Evolutionary conservation across 1,139 yeast genomes (phyloP).

Genomic region (Scheffersomyces cryptocercus): DNA sequence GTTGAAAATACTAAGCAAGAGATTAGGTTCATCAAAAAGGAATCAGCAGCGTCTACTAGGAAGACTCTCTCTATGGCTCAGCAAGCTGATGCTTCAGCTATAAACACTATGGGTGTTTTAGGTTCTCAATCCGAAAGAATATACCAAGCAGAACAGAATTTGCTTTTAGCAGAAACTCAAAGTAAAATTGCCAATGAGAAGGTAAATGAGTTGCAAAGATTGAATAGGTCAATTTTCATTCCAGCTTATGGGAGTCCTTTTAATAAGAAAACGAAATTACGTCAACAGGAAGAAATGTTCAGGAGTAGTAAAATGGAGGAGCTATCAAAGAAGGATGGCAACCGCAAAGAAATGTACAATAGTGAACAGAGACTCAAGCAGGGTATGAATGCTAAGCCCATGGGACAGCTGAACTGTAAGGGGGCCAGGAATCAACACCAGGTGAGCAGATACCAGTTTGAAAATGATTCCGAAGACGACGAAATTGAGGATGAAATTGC

Average conservation of each 20-base stretch:
- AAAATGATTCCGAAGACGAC: constrained; percentile 58
- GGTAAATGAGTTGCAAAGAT: constrained; percentile 75
- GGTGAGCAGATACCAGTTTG: constrained; percentile 52
- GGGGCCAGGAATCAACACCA: constrained; percentile 49
- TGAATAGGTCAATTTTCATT: constrained; percentile 80
- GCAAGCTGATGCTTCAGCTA: constrained; percentile 89
- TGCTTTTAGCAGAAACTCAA: constrained; percentile 79
- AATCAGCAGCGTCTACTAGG: constrained; percentile 81
- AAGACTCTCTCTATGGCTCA: constrained; percentile 86
- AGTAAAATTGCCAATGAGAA: constrained; percentile 82
- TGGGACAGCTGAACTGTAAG: constrained; percentile 48
- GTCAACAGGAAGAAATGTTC: constrained; percentile 72
- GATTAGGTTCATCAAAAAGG: constrained; percentile 82
- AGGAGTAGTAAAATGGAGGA: constrained; percentile 65
- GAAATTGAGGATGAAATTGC: constrained; percentile 60
- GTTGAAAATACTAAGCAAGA: constrained; percentile 86
- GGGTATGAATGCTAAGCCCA: constrained; percentile 43
- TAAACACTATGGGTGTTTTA: constrained; percentile 85
- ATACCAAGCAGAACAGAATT: constrained; percentile 74
- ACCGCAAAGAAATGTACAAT: constrained; percentile 44
- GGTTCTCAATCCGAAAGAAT: constrained; percentile 90
- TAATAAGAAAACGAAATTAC: constrained; percentile 74
- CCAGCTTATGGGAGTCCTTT: constrained; percentile 86
- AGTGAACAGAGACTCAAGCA: constrained; percentile 48
- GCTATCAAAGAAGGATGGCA: constrained; percentile 46